phyloP scores from a whole-genome alignment of 1,284 basidiomycete genomes.

The Ganoderma multipileum region DNA sequence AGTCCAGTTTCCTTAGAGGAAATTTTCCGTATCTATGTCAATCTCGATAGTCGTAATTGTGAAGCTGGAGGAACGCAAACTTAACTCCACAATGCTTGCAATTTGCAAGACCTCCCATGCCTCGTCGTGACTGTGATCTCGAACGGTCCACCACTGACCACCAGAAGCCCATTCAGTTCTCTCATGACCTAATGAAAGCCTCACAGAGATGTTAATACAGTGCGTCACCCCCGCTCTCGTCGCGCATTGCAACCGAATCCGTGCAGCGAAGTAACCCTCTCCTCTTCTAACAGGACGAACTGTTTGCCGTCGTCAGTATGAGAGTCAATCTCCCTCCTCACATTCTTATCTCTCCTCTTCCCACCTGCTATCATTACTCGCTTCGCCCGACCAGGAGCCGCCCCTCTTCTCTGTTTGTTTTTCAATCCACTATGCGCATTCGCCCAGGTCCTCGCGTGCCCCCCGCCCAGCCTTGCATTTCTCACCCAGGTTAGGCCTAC shows the following conservation, averaged over 20 bases:
- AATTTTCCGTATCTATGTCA: neutral
- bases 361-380: constrained; percentile 26
- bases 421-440: constrained; percentile 15
- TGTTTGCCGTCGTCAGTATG: neutral
- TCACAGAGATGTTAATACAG: neutral
- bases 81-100: neutral
- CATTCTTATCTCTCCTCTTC: constrained; percentile 26
- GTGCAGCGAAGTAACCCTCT: neutral
- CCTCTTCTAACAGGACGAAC: neutral
- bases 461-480: constrained; percentile 14
- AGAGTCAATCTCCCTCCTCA: neutral
- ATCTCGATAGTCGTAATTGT: constrained; percentile 2
- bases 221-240: neutral
- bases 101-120: neutral
- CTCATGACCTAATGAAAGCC: neutral
- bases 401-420: constrained; percentile 14
- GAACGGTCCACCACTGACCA: neutral
- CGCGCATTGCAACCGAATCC: neutral
- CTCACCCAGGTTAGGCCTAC: constrained; percentile 12
- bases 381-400: constrained; percentile 16
- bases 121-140: neutral
- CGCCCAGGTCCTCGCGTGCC: constrained; percentile 5
- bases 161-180: neutral
- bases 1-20: neutral
- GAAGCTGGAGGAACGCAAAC: neutral